Conservation (phyloP, 1,284 basidiomycete genomes). For the Malassezia vespertilionis region DNA sequence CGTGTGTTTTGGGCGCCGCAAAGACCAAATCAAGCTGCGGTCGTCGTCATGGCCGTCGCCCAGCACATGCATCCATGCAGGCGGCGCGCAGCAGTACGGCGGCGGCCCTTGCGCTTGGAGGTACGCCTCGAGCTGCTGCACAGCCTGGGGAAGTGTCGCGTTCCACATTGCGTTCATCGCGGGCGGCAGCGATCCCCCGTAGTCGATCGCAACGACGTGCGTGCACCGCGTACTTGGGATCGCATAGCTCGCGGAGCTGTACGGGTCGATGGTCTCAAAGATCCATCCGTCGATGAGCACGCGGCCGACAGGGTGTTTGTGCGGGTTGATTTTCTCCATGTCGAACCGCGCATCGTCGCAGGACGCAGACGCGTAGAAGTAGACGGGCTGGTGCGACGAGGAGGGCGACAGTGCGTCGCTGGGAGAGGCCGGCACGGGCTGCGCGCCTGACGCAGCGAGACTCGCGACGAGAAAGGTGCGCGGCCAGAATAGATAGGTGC, state of each 20-base stretch:
- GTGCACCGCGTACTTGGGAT: conserved; percentile 90
- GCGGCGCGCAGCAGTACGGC: conserved; percentile 34
- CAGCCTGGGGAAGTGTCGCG: conserved; percentile 49
- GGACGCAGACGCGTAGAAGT: conserved; percentile 49
- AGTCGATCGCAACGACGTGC: conserved; percentile 76
- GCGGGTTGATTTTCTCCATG: conserved; percentile 61
- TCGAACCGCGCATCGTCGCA: conserved; percentile 64
- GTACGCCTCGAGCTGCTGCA: conserved; percentile 43
- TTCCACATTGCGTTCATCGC: conserved; percentile 83
- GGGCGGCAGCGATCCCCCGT: conserved; percentile 71
- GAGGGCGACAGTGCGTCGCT: conserved; percentile 37
- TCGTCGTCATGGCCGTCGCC: conserved; percentile 40
- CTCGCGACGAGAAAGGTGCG: conserved; percentile 73
- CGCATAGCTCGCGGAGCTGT: conserved; percentile 83
- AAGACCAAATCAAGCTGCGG: conserved; percentile 15
- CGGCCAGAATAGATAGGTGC: conserved; percentile 80
- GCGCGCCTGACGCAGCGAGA: conserved; percentile 54
- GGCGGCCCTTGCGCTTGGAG: conserved; percentile 41
- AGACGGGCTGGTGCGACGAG: conserved; percentile 47
- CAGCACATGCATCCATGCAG: conserved; percentile 30
- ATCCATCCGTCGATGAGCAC: conserved; percentile 91
- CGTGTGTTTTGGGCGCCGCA: conserved; percentile 3
- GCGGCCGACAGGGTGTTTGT: conserved; percentile 60
- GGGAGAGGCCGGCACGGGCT: conserved; percentile 22
- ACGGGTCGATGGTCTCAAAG: conserved; percentile 89